Evolutionary conservation across 2,329 filamentous ascomycete species (phyloP).

Genomic region (Neonectria coccinea): DNA sequence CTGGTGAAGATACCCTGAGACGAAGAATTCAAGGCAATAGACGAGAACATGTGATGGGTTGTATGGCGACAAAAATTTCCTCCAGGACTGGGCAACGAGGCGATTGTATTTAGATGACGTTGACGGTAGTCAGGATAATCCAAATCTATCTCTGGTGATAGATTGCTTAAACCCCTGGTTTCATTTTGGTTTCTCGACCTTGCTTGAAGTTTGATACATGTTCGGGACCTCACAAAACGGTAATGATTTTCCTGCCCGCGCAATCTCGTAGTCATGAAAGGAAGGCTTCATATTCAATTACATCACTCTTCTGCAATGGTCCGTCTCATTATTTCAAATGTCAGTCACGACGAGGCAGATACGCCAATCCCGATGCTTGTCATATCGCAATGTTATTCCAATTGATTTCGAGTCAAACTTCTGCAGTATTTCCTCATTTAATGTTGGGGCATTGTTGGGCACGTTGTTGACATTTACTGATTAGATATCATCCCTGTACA

Average conservation of each 20-base stretch:
- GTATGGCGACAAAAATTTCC: conserved; percentile 21
- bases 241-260: not conserved
- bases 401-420: not conserved
- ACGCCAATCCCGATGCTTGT: not conserved
- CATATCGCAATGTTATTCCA: not conserved
- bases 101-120: conserved; percentile 19
- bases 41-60: conserved; percentile 17
- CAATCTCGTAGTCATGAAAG: not conserved
- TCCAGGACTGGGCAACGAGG: conserved; percentile 21
- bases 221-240: not conserved
- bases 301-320: not conserved
- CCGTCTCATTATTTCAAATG: not conserved
- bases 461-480: not conserved
- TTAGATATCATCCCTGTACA: not conserved
- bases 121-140: conserved; percentile 21
- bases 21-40: conserved; percentile 14
- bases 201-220: not conserved
- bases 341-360: not conserved
- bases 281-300: not conserved
- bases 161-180: conserved; percentile 14
- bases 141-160: conserved; percentile 7
- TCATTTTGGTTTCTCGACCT: conserved; percentile 7
- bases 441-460: not conserved
- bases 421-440: not conserved
- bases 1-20: conserved; percentile 25